Percentiles rank a stretch among this genome's conserved stretches.
Conservation (phyloP, 768 basidiomycete species). For the Clathrus columnatus region DNA sequence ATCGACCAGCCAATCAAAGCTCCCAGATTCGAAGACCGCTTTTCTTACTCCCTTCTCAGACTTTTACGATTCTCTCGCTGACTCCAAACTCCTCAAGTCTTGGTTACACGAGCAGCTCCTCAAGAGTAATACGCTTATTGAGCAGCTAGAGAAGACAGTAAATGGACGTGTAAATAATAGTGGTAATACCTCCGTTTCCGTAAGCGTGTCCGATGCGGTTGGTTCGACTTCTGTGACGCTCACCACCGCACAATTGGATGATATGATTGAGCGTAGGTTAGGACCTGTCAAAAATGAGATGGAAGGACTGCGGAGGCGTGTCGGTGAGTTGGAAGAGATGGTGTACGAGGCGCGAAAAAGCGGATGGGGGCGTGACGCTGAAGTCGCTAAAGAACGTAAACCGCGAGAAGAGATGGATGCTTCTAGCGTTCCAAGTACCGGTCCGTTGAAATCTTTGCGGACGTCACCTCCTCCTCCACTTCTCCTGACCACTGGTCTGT, state of each 20-base stretch:
- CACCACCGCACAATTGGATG: background rate
- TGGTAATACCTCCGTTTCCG: constrained; percentile 34
- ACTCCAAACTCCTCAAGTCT: constrained; percentile 66
- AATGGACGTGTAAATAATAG: constrained; percentile 41
- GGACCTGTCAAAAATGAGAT: constrained; percentile 56
- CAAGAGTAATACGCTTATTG: constrained; percentile 48
- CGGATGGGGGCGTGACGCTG: constrained; percentile 8
- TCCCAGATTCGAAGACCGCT: constrained; percentile 38
- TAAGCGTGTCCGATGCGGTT: background rate
- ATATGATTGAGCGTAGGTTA: constrained; percentile 29
- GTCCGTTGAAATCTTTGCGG: no score
- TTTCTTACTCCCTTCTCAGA: constrained; percentile 77
- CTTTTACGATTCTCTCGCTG: constrained; percentile 80
- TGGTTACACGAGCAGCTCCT: constrained; percentile 71
- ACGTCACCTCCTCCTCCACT: no score
- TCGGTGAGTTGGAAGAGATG: constrained; percentile 60
- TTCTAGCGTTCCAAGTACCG: constrained; percentile 20
- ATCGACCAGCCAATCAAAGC: background rate
- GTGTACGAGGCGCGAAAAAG: constrained; percentile 24
- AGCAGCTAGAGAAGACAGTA: constrained; percentile 36
- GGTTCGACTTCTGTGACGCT: background rate
- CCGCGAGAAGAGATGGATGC: constrained; percentile 30
- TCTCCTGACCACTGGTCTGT: no score
- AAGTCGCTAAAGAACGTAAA: background rate
- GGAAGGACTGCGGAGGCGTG: constrained; percentile 44